phyloP scores from a whole-genome alignment of 2,329 filamentous ascomycete species.

The Aphanoascus verrucosus region DNA sequence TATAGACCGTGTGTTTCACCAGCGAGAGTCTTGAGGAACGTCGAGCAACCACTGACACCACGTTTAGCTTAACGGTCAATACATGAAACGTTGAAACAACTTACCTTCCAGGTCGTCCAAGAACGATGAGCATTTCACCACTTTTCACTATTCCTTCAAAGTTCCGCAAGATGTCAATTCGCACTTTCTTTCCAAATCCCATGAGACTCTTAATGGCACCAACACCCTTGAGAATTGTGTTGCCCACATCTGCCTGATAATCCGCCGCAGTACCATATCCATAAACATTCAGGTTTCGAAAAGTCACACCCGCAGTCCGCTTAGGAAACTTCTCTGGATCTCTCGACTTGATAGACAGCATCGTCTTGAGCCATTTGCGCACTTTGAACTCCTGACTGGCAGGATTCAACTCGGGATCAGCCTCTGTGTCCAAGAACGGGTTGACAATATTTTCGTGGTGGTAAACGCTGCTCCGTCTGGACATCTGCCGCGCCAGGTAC shows the following conservation, averaged over 20 bases:
- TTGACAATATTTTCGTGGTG: constrained; percentile 21
- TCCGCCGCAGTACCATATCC: constrained; percentile 34
- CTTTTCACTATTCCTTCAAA: constrained; percentile 54
- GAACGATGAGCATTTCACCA: constrained; percentile 49
- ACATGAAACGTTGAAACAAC: background rate
- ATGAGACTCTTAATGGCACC: constrained; percentile 19
- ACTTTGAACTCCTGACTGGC: constrained; percentile 36
- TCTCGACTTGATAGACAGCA: constrained; percentile 34
- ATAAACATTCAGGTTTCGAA: constrained; percentile 31
- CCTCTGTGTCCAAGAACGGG: constrained; percentile 28
- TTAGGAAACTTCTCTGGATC: constrained; percentile 30
- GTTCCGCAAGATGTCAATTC: constrained; percentile 51
- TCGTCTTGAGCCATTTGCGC: constrained; percentile 38
- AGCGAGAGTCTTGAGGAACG: constrained; percentile 72
- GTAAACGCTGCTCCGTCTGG: constrained; percentile 19
- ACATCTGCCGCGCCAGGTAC: constrained; percentile 25
- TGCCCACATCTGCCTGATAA: constrained; percentile 37
- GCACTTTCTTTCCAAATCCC: constrained; percentile 25
- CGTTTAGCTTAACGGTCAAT: background rate
- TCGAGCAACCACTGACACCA: constrained; percentile 50
- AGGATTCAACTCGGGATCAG: constrained; percentile 37
- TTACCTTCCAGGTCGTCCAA: constrained; percentile 40
- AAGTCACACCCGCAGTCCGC: constrained; percentile 32
- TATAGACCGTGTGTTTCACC: constrained; percentile 77
- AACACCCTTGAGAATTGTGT: constrained; percentile 32